These are phyloP conservation scores for Boletus vinaceobasis DNA, from an alignment of 768 basidiomycete genomes.

Conservation along the genomic window DNA sequence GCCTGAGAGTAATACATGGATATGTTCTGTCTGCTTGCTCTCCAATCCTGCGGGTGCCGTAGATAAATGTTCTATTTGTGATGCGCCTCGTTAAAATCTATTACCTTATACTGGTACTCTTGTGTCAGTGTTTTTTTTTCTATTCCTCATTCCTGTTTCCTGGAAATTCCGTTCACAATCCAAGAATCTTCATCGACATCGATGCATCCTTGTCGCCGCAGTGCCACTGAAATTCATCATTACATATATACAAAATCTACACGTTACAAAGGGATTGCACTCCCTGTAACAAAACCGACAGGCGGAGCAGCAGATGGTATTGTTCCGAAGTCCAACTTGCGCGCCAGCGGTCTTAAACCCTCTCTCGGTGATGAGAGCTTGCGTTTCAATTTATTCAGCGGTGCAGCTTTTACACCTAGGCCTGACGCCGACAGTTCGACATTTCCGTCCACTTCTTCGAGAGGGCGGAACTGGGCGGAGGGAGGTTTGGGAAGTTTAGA, in stretches of 20 bases:
- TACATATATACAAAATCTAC: conserved; percentile 5
- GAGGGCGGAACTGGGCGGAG: conserved; percentile 48
- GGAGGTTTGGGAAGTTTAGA: conserved; percentile 80
- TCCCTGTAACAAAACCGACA: neutral
- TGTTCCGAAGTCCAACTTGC: conserved; percentile 66
- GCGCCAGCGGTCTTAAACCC: conserved; percentile 57
- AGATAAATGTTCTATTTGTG: conserved; percentile 52
- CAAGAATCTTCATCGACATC: neutral
- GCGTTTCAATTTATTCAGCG: conserved; percentile 60
- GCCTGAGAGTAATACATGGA: conserved; percentile 32
- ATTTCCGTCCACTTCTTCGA: conserved; percentile 79
- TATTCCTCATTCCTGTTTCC: conserved; percentile 12
- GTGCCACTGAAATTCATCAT: conserved; percentile 4
- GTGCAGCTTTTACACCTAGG: conserved; percentile 49
- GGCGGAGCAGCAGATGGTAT: neutral
- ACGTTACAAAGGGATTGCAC: neutral
- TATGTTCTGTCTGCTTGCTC: conserved; percentile 40
- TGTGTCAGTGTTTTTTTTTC: conserved; percentile 5
- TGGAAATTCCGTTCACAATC: conserved; percentile 1
- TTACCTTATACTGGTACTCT: conserved; percentile 6
- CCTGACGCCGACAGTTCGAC: conserved; percentile 50
- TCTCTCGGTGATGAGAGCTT: conserved; percentile 59
- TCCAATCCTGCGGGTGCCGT: conserved; percentile 42
- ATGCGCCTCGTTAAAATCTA: conserved; percentile 35
- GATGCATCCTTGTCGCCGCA: neutral